These are phyloP conservation scores for Aspergillus ochraceoroseus DNA, from an alignment of 2,329 filamentous ascomycete genomes.

Conservation along the genomic window DNA sequence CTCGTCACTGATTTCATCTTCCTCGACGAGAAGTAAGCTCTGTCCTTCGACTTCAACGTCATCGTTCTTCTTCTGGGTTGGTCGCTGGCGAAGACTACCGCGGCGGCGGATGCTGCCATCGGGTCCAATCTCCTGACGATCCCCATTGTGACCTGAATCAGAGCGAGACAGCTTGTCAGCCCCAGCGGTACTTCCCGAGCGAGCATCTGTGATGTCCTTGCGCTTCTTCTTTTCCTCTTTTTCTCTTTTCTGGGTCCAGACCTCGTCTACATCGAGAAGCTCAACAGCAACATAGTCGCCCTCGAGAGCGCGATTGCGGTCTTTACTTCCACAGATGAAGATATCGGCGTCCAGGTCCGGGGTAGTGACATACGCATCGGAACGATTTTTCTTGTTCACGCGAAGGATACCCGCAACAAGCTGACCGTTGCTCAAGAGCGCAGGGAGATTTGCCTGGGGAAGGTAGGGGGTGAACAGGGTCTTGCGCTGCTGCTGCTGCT, in stretches of 20 bases:
- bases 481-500: constrained; percentile 92
- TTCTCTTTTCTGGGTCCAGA: constrained; percentile 97
- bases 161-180: constrained; percentile 56
- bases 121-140: constrained; percentile 56
- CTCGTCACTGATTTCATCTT: constrained; percentile 98
- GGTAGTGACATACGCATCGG: constrained; percentile 94
- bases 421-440: constrained; percentile 83
- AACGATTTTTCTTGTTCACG: constrained; percentile 99
- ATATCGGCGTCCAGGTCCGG: constrained; percentile 95
- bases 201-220: constrained; percentile 94
- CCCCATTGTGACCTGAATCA: constrained; percentile 58
- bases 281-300: constrained; percentile 94
- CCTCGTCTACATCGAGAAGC: constrained; percentile 93
- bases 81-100: constrained; percentile 90
- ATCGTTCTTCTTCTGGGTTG: constrained; percentile 99
- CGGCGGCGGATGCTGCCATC: constrained; percentile 88
- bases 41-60: constrained; percentile 98
- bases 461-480: constrained; percentile 97
- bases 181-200: constrained; percentile 68
- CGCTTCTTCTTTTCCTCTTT: constrained; percentile 99
- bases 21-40: constrained; percentile 90
- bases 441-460: constrained; percentile 87
- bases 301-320: constrained; percentile 92
- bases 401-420: constrained; percentile 93
- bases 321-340: constrained; percentile 99